Percentiles rank a stretch among this genome's conserved stretches.
Evolutionary conservation across 805 yeast species (phyloP).

Genomic region (Zygosaccharomyces lentus): DNA sequence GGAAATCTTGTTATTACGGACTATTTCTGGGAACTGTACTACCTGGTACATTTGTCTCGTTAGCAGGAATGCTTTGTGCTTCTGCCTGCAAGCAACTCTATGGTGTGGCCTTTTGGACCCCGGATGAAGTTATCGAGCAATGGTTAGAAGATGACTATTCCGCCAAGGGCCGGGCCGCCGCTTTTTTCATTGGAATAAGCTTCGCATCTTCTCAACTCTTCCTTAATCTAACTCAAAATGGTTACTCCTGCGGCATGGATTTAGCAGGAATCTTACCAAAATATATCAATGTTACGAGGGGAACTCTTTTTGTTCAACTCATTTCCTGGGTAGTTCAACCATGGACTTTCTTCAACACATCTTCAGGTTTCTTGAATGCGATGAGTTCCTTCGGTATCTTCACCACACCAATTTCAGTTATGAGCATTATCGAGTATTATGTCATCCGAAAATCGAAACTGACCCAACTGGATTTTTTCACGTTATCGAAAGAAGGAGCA

Average conservation of each 20-base stretch:
- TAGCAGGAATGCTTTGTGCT: constrained; percentile 40
- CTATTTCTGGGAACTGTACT: constrained; percentile 34
- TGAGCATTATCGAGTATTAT: constrained; percentile 38
- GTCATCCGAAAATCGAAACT: constrained; percentile 33
- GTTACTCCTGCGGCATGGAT: constrained; percentile 40
- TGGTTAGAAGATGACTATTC: constrained; percentile 39
- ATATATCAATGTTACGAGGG: constrained; percentile 36
- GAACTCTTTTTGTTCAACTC: constrained; percentile 36
- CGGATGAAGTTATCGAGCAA: constrained; percentile 36
- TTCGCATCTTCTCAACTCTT: constrained; percentile 37
- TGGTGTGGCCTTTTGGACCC: constrained; percentile 39
- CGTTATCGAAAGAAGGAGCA: constrained; percentile 22
- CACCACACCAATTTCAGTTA: constrained; percentile 37
- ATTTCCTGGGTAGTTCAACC: constrained; percentile 40
- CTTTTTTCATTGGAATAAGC: constrained; percentile 38
- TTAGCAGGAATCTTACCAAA: constrained; percentile 36
- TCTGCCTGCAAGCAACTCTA: constrained; percentile 35
- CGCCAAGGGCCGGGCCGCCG: constrained; percentile 38
- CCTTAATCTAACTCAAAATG: constrained; percentile 37
- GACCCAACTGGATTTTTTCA: constrained; percentile 36
- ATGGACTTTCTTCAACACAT: constrained; percentile 39
- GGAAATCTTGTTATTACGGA: constrained; percentile 32
- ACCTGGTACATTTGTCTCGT: constrained; percentile 39
- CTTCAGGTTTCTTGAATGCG: constrained; percentile 36
- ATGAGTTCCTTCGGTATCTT: constrained; percentile 39